Base-by-base conservation (phyloP, 106 monocot genomes). In the Iris macrosiphon region DNA sequence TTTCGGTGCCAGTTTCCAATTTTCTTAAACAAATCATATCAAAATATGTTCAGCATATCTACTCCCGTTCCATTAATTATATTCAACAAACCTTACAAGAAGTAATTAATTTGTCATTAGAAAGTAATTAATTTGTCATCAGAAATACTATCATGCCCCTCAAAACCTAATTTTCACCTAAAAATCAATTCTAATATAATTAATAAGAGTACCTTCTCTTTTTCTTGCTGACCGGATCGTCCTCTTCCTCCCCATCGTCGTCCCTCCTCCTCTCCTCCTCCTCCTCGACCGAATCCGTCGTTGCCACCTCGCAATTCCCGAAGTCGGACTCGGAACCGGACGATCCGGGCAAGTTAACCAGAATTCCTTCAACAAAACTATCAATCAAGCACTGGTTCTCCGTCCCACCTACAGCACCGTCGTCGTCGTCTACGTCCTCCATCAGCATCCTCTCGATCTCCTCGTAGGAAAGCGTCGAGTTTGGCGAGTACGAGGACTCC, bases 381-480 rank as follows among this genome's bases (percentile, higher is more conserved):
- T 47, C 66, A 4, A 48, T 13, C 20, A 34, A 17, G n/a, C 22
- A 14, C 1, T 46, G 35, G 3, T 38, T 47, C 55, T 37, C 48
- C 4, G 27, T 7, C 26, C 7, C 59, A 1, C 26, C 15, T 8
- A 16, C n/a, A 16, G 9, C 13, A 33, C 32, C 66, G 3, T 35
- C 40, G 41, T 6, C 65, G 5, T 17, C 7, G 17, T 35, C 54
- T 21, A 7, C 35, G 22, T 57, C 66, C 6, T 57, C 38, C 66
- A 67, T 67, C 15, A 67, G 48, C 26, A 67, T 26, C 32, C 48
- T 46, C 35, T 67, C 66, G 26, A 67, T 39, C 45, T 57, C 45
- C 35, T 38, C 57, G 3, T 9, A 19, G 4, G 10, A 55, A n/a
- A n/a, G n/a, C n/a, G n/a, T n/a, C 4, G 30, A 2, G n/a, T n/a